Percentiles rank a stretch among this genome's conserved stretches.
Conservation (phyloP, 2,329 filamentous ascomycete genomes). For the Alternaria triticina region DNA sequence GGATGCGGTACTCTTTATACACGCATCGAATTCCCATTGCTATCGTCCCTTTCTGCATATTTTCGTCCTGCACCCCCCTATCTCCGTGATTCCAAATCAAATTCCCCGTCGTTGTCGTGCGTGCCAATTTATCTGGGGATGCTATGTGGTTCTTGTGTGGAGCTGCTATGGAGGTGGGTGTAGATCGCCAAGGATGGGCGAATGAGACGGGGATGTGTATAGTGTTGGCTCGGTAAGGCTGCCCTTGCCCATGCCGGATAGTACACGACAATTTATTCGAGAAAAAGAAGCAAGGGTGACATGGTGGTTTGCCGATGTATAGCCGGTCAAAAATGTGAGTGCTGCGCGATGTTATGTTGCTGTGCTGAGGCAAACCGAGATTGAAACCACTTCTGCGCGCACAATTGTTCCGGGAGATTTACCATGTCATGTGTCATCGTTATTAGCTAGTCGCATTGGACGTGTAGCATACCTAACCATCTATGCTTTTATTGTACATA, state of each 20-base stretch:
- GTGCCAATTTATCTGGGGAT: not conserved
- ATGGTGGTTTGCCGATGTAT: not conserved
- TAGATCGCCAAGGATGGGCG: not conserved
- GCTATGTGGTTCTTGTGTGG: not conserved
- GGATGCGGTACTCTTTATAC: not conserved
- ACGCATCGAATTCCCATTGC: not conserved
- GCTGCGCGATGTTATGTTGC: not conserved
- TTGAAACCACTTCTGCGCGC: not conserved
- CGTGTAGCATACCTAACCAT: constrained; percentile 19
- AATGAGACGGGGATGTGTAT: constrained; percentile 2
- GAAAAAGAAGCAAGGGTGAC: not conserved
- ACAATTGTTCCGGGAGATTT: not conserved
- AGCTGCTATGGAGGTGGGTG: not conserved
- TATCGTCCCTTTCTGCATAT: not conserved
- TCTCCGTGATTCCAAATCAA: not conserved
- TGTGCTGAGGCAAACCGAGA: not conserved
- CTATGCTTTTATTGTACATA: constrained; percentile 45
- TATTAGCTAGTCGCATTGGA: constrained; percentile 22
- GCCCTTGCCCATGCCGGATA: not conserved
- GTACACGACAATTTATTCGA: not conserved
- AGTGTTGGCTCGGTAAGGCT: constrained; percentile 2
- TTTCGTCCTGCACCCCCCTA: not conserved
- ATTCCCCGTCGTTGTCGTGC: not conserved
- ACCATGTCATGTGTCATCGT: constrained; percentile 20
- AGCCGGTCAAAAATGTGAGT: not conserved